These are phyloP conservation scores for Clavaria fumosa DNA, from an alignment of 768 basidiomycete species.

Conservation along the genomic window DNA sequence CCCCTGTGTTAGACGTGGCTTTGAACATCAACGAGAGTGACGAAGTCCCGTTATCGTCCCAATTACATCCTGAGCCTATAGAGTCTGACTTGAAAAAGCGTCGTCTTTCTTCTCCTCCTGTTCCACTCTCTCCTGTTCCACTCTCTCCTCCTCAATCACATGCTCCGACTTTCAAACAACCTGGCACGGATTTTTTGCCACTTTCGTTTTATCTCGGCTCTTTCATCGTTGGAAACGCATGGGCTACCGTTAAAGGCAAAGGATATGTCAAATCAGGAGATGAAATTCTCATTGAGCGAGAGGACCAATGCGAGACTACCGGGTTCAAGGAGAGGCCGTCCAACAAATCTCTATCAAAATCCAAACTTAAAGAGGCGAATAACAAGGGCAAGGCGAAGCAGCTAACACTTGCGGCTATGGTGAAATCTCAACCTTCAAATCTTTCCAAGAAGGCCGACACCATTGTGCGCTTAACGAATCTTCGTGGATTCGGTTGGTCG, in stretches of 20 bases:
- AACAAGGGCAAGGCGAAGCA: constrained; percentile 39
- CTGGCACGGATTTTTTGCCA: too few relatives aligned
- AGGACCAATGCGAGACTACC: too few relatives aligned
- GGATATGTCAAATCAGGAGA: constrained; percentile 57
- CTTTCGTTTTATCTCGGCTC: constrained; percentile 45
- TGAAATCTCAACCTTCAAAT: constrained; percentile 40
- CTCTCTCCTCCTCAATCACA: constrained; percentile 33
- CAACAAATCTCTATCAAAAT: constrained; percentile 12
- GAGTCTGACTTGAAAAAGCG: too few relatives aligned
- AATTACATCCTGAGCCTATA: too few relatives aligned
- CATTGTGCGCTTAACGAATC: constrained; percentile 53
- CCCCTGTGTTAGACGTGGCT: too few relatives aligned
- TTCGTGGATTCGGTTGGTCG: constrained; percentile 45
- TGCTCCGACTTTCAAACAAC: too few relatives aligned
- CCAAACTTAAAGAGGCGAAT: constrained; percentile 24
- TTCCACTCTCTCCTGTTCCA: constrained; percentile 4
- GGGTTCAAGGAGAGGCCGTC: constrained; percentile 18
- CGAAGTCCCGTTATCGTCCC: too few relatives aligned
- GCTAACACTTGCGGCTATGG: constrained; percentile 46
- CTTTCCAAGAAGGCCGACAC: constrained; percentile 34
- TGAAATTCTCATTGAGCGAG: constrained; percentile 40
- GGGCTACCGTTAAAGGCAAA: constrained; percentile 63
- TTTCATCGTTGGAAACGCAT: constrained; percentile 54
- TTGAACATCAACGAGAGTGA: too few relatives aligned
- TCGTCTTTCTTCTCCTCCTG: constrained; percentile 15